A percentile compares a stretch with the other conserved stretches of the same genome.
Conservation (phyloP, 1,284 basidiomycete species). For the Stygiomarasmius scandens region DNA sequence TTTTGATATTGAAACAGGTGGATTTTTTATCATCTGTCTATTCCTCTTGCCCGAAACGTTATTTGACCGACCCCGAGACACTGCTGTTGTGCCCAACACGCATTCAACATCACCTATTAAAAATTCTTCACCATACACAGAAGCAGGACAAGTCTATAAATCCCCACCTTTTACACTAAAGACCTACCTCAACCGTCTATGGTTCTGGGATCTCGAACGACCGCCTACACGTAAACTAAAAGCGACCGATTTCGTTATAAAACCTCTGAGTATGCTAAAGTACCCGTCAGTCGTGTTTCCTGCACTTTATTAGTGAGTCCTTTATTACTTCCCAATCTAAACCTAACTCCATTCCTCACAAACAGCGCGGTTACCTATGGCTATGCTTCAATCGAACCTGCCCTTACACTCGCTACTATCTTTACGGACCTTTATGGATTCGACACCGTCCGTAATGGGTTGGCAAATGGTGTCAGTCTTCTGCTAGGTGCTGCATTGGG, state of each 20-base stretch:
- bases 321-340: not conserved
- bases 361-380: constrained; percentile 35
- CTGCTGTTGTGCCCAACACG: no score
- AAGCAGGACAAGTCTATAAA: no score
- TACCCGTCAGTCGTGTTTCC: constrained; percentile 38
- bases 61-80: constrained; percentile 23
- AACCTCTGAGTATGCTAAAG: constrained; percentile 37
- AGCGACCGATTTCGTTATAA: constrained; percentile 30
- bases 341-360: no score
- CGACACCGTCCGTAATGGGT: constrained; percentile 36
- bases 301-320: constrained; percentile 34
- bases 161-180: constrained; percentile 5
- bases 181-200: constrained; percentile 30
- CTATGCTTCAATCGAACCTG: constrained; percentile 38
- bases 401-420: constrained; percentile 34
- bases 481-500: constrained; percentile 35
- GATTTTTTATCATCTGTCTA: constrained; percentile 30
- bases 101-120: no score
- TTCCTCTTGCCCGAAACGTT: constrained; percentile 36
- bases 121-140: no score
- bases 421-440: constrained; percentile 36
- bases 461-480: constrained; percentile 37
- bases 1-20: constrained; percentile 13
- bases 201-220: constrained; percentile 31
- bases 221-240: constrained; percentile 29